A percentile compares a stretch with the other conserved stretches of the same genome.
phyloP scores from a whole-genome alignment of 768 basidiomycete genomes.

The Pleurotus sapidus region DNA sequence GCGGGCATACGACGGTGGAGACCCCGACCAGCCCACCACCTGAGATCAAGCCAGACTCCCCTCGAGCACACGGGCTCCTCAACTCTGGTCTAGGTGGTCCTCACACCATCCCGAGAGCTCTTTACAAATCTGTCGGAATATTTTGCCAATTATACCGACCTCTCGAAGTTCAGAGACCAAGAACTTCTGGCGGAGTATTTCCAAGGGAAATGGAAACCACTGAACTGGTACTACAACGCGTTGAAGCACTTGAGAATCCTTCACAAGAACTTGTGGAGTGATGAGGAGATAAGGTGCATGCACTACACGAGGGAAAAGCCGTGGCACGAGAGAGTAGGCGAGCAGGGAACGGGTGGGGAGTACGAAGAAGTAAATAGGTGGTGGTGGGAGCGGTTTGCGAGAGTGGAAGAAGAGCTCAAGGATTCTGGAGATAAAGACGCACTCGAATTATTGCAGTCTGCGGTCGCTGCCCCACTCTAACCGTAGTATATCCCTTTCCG shows the following conservation, averaged over 20 bases:
- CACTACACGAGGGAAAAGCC: conserved; percentile 91
- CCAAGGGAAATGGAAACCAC: conserved; percentile 69
- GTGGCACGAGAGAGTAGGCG: conserved; percentile 57
- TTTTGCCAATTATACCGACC: conserved; percentile 42
- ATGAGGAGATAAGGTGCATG: conserved; percentile 80
- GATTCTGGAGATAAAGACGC: conserved; percentile 36
- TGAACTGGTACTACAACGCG: conserved; percentile 91
- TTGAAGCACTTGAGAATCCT: conserved; percentile 76
- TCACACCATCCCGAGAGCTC: conserved; percentile 66
- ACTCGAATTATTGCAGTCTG: conserved; percentile 48
- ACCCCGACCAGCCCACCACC: conserved; percentile 40
- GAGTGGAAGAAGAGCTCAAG: conserved; percentile 40
- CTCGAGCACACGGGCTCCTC: conserved; percentile 77
- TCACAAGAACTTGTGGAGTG: conserved; percentile 79
- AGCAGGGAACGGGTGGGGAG: conserved; percentile 25
- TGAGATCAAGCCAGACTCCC: conserved; percentile 34
- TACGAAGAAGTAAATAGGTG: conserved; percentile 58
- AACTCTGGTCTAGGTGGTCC: conserved; percentile 89
- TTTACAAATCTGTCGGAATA: conserved; percentile 52
- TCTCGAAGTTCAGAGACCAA: conserved; percentile 79
- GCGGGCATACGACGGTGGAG: conserved; percentile 66
- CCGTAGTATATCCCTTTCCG: too few species aligned
- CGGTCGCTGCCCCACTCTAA: conserved; percentile 36
- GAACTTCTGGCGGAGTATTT: conserved; percentile 85
- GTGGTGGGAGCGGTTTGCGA: conserved; percentile 79